Evolutionary conservation across 2,329 filamentous ascomycete genomes (phyloP).

Genomic region (Elsinoe perseae): DNA sequence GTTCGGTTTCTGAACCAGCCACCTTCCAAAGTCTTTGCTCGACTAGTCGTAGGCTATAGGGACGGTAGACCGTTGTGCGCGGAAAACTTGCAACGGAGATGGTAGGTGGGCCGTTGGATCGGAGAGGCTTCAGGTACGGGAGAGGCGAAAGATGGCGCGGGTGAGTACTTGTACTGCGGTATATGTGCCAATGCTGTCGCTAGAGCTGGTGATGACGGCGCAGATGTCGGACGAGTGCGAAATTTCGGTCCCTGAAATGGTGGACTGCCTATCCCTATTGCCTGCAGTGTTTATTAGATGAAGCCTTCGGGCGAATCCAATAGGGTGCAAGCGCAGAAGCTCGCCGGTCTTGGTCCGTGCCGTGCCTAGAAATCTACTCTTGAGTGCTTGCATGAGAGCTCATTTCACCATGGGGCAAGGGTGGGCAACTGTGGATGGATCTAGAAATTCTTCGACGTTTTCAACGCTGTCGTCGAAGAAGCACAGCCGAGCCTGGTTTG

Average conservation of each 20-base stretch:
- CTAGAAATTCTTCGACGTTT: not conserved
- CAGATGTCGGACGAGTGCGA: not conserved
- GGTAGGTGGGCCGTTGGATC: slow-evolving; percentile 11
- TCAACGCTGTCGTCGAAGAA: not conserved
- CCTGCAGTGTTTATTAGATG: slow-evolving; percentile 1
- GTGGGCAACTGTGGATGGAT: not conserved
- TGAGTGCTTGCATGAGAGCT: not conserved
- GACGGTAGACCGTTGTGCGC: slow-evolving; percentile 15
- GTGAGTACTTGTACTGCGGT: not conserved
- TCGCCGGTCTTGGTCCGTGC: not conserved
- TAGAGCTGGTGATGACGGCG: not conserved
- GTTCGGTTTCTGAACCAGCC: slow-evolving; percentile 2
- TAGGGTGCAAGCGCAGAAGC: not conserved
- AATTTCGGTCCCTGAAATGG: slow-evolving; percentile 9
- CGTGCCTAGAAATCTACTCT: not conserved
- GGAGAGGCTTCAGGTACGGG: slow-evolving; percentile 10
- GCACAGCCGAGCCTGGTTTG: not conserved
- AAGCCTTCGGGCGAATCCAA: not conserved
- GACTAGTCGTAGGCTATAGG: slow-evolving; percentile 16
- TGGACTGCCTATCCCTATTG: not conserved
- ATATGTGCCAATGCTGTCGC: not conserved
- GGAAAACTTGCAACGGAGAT: slow-evolving; percentile 12
- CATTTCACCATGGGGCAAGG: not conserved
- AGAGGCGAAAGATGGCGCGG: not conserved
- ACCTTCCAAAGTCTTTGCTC: slow-evolving; percentile 6